phyloP scores from a whole-genome alignment of 768 basidiomycete genomes.

The Boletus rubescentipes region DNA sequence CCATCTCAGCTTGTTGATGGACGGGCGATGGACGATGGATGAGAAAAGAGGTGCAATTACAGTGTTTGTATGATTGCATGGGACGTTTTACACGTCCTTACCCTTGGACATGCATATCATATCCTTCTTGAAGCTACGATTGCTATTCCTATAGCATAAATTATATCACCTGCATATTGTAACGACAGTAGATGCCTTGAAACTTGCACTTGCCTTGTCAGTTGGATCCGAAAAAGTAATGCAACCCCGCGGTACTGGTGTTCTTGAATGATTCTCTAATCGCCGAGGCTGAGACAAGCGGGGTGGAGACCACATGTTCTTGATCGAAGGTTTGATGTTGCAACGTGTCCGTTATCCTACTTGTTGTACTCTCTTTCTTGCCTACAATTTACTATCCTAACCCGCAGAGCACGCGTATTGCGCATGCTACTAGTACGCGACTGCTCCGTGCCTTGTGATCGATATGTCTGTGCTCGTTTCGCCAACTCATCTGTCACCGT shows the following conservation, averaged over 20 bases:
- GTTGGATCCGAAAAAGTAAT: too few relatives aligned
- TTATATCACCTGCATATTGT: slow-evolving; percentile 18
- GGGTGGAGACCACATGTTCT: slow-evolving; percentile 14
- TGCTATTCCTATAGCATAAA: slow-evolving; percentile 8
- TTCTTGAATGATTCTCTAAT: slow-evolving; percentile 1
- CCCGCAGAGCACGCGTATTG: slow-evolving; percentile 24
- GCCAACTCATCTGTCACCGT: slow-evolving; percentile 15
- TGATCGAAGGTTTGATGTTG: slow-evolving; percentile 16
- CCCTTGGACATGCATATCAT: slow-evolving; percentile 6
- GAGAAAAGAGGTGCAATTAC: slow-evolving; percentile 41
- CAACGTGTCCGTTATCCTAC: slow-evolving; percentile 21
- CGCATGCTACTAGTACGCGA: slow-evolving; percentile 23
- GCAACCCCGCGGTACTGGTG: background rate
- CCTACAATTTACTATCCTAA: slow-evolving; percentile 5
- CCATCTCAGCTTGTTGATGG: slow-evolving; percentile 58
- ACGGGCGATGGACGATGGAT: slow-evolving; percentile 62
- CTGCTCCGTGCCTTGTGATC: slow-evolving; percentile 21
- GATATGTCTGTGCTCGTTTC: slow-evolving; percentile 20
- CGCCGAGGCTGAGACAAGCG: slow-evolving; percentile 2
- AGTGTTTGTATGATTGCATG: slow-evolving; percentile 37
- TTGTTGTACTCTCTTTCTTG: slow-evolving; percentile 5
- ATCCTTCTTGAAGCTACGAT: background rate
- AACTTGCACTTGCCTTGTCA: background rate
- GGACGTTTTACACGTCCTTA: slow-evolving; percentile 17
- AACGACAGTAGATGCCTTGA: background rate